Evolutionary conservation across 2,329 filamentous ascomycete genomes (phyloP).

Genomic region (Fusarium sp.): DNA sequence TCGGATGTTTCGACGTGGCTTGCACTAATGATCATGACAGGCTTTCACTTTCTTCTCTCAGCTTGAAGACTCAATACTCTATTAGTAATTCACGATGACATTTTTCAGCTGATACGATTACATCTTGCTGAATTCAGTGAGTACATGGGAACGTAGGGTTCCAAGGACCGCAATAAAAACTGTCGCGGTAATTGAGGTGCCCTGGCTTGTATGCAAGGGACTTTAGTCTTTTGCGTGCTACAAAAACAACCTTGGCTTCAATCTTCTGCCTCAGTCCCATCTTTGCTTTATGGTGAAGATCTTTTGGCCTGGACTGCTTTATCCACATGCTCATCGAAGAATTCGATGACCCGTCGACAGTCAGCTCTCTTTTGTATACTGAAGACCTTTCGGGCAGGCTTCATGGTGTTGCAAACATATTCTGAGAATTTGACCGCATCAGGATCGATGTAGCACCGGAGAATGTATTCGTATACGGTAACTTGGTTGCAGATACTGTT

Average conservation of each 20-base stretch:
- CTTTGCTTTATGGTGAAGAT: accelerated
- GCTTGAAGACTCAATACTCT: conserved; percentile 6
- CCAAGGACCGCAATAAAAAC: too few species aligned
- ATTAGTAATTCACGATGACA: background rate
- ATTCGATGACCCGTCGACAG: background rate
- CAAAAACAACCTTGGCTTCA: too few species aligned
- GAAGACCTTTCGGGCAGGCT: background rate
- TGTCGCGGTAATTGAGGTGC: too few species aligned
- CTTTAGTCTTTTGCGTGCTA: too few species aligned
- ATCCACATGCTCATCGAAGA: background rate
- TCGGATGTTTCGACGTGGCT: accelerated
- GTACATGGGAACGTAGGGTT: too few species aligned
- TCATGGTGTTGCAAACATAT: background rate
- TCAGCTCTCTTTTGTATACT: background rate
- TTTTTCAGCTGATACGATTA: accelerated
- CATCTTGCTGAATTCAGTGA: too few species aligned
- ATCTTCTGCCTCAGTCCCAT: background rate
- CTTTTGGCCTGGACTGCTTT: accelerated
- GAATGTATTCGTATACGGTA: background rate
- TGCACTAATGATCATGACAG: background rate
- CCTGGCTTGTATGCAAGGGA: too few species aligned
- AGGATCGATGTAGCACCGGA: background rate
- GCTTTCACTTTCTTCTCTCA: conserved; percentile 16
- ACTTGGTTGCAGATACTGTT: background rate
- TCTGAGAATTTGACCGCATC: background rate